Evolutionary conservation across 805 yeast genomes (phyloP).

Genomic region (Pichia membranifaciens): DNA sequence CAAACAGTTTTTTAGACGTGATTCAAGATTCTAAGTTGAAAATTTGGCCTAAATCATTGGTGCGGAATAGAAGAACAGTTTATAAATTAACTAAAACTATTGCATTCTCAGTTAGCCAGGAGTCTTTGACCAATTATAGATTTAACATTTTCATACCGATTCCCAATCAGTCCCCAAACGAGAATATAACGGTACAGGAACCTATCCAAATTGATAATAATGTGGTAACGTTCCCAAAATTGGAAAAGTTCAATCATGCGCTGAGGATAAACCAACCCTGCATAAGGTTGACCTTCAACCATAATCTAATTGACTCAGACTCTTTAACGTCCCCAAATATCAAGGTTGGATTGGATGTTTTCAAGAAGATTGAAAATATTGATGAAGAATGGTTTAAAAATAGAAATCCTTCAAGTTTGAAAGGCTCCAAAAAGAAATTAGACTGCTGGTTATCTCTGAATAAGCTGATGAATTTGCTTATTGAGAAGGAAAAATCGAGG

Average conservation of each 20-base stretch:
- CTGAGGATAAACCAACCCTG: constrained; percentile 12
- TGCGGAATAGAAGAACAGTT: constrained; percentile 7
- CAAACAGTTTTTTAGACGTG: constrained; percentile 2
- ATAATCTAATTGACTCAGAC: constrained; percentile 13
- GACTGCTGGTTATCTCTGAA: constrained; percentile 17
- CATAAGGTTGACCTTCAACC: constrained; percentile 16
- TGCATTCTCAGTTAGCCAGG: constrained; percentile 21
- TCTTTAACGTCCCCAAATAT: constrained; percentile 15
- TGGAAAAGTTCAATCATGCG: constrained; percentile 3
- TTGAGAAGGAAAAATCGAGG: constrained; percentile 20
- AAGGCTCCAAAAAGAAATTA: constrained; percentile 8
- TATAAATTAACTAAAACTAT: constrained; percentile 18
- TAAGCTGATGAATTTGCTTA: constrained; percentile 21
- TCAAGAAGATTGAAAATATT: constrained; percentile 10
- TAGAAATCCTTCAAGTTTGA: constrained; percentile 9
- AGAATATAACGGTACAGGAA: constrained; percentile 18
- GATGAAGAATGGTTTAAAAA: constrained; percentile 14
- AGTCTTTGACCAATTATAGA: constrained; percentile 13
- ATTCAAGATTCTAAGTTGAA: constrained; percentile 3
- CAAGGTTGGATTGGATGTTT: constrained; percentile 13
- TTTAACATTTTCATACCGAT: constrained; percentile 25
- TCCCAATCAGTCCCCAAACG: constrained; percentile 17
- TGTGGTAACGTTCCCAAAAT: constrained; percentile 4
- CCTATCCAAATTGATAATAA: constrained; percentile 7
- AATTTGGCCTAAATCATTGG: background rate